phyloP scores from a whole-genome alignment of 805 yeast genomes.

The Groenewaldozyma salmanticensis region DNA sequence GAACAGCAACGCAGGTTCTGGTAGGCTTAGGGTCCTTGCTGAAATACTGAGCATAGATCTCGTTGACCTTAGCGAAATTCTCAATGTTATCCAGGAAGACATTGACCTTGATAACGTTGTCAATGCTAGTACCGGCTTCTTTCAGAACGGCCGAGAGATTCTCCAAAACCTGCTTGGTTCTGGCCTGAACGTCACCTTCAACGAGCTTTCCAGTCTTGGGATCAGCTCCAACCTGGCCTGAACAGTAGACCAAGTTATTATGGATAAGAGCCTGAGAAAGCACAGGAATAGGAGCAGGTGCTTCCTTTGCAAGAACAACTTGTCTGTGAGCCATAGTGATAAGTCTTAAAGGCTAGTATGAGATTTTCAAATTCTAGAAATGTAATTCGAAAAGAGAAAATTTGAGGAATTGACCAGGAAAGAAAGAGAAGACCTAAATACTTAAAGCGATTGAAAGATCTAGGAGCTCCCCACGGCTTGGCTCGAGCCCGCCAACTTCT shows the following conservation, averaged over 20 bases:
- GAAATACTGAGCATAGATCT: constrained; percentile 52
- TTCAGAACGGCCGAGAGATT: constrained; percentile 52
- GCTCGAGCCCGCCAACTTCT: too few species aligned
- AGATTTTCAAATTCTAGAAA: too few species aligned
- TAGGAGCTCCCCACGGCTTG: too few species aligned
- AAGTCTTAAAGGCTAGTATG: too few species aligned
- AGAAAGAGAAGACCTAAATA: background rate
- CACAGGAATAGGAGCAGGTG: constrained; percentile 87
- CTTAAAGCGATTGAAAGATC: too few species aligned
- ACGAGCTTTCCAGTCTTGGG: constrained; percentile 30
- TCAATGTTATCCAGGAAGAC: constrained; percentile 85
- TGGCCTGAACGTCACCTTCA: constrained; percentile 28
- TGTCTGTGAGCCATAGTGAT: constrained; percentile 8
- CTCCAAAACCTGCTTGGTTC: constrained; percentile 28
- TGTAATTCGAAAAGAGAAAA: background rate
- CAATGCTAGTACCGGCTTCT: constrained; percentile 76
- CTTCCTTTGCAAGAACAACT: constrained; percentile 51
- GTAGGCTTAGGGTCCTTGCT: constrained; percentile 49
- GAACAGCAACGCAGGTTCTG: constrained; percentile 95
- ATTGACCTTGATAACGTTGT: constrained; percentile 77
- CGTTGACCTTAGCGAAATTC: constrained; percentile 76
- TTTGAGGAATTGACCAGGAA: background rate
- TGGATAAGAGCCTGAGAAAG: constrained; percentile 84
- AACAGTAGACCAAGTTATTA: constrained; percentile 61
- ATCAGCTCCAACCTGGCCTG: constrained; percentile 52